A percentile compares a stretch with the other conserved stretches of the same genome.
phyloP scores from a whole-genome alignment of 2,329 filamentous ascomycete genomes.

The Pestalotiopsis sp. region DNA sequence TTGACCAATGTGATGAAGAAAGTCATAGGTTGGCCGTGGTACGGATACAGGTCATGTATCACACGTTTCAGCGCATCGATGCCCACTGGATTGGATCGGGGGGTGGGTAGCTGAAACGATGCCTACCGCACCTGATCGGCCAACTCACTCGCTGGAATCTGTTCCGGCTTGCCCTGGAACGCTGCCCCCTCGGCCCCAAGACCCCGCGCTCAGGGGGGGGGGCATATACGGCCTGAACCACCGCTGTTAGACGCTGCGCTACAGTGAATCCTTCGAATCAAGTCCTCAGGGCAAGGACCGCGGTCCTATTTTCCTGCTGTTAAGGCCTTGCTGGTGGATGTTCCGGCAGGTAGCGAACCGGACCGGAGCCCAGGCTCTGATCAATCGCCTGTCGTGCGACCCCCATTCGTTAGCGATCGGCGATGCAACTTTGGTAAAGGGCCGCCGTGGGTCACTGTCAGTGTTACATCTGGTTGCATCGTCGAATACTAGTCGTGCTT shows the following conservation, averaged over 20 bases:
- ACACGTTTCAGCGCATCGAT: neutral
- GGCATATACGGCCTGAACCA: neutral
- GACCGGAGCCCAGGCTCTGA: neutral
- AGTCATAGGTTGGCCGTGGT: neutral
- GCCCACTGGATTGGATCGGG: neutral
- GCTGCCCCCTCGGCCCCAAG: neutral
- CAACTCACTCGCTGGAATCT: neutral
- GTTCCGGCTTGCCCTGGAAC: neutral
- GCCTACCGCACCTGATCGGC: neutral
- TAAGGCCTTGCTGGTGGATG: neutral
- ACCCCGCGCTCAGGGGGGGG: neutral
- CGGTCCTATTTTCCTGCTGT: neutral
- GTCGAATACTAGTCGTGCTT: neutral
- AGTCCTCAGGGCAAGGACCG: neutral
- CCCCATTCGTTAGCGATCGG: neutral
- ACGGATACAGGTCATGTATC: neutral
- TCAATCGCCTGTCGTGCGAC: neutral
- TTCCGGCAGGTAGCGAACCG: neutral
- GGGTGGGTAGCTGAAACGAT: neutral
- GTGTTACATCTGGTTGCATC: neutral
- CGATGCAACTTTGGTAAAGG: neutral
- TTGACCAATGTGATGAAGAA: neutral
- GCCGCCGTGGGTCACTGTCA: neutral
- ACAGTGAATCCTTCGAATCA: neutral
- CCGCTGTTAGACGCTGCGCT: neutral